Percentiles rank a stretch among this genome's conserved stretches.
These are phyloP conservation scores for Cadophora sp. DNA, from an alignment of 2,329 filamentous ascomycete genomes.

Conservation along the genomic window DNA sequence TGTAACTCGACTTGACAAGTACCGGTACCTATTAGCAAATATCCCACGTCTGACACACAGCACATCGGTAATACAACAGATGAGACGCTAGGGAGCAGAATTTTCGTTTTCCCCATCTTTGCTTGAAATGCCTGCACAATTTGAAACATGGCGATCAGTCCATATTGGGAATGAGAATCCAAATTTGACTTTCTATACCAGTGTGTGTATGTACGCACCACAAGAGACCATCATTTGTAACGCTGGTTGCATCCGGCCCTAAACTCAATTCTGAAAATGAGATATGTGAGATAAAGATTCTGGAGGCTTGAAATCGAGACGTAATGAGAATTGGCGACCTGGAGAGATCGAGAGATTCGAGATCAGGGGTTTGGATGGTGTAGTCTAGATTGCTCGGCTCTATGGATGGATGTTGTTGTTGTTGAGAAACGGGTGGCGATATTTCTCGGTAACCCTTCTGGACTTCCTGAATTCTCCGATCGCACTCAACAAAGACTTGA, in stretches of 20 bases:
- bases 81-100: background rate
- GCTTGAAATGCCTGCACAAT: background rate
- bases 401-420: slow-evolving; percentile 11
- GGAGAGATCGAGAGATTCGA: background rate
- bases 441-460: background rate
- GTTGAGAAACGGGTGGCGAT: slow-evolving; percentile 11
- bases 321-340: slow-evolving; percentile 10
- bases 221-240: background rate
- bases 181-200: background rate
- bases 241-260: background rate
- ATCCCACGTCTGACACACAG: slow-evolving; percentile 10
- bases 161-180: background rate
- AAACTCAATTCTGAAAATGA: background rate
- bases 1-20: background rate
- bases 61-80: background rate
- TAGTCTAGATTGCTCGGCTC: background rate
- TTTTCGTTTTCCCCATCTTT: slow-evolving; percentile 5
- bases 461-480: background rate
- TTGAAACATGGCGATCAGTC: background rate
- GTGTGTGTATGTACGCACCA: background rate
- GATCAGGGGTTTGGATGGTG: background rate
- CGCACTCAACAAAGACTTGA: background rate
- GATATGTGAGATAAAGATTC: background rate
- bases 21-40: slow-evolving; percentile 12
- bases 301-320: background rate